These are phyloP conservation scores for Helicostylum pulchrum DNA, from an alignment of 192 early-diverging fungal genomes.

Conservation along the genomic window DNA sequence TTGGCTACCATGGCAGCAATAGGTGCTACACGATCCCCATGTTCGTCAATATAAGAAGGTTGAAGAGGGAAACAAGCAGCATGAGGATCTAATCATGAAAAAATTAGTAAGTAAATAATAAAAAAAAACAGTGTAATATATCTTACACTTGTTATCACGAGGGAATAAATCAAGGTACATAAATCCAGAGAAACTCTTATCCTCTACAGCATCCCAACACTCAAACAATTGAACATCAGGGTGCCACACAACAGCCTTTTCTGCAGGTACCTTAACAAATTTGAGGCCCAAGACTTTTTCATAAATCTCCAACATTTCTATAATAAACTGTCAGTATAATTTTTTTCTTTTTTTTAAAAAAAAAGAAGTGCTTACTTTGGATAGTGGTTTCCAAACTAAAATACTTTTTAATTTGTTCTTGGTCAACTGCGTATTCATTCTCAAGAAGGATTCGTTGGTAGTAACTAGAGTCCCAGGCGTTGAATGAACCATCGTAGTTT, in stretches of 20 bases:
- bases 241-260: constrained; percentile 66
- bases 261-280: constrained; percentile 58
- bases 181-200: constrained; percentile 59
- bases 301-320: constrained; percentile 74
- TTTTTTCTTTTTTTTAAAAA: neutral
- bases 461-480: constrained; percentile 73
- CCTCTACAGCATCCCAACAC: constrained; percentile 65
- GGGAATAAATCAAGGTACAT: constrained; percentile 79
- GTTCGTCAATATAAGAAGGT: constrained; percentile 54
- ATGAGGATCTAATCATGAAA: constrained; percentile 42
- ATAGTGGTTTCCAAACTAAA: constrained; percentile 52
- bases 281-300: constrained; percentile 65
- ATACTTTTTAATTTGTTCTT: constrained; percentile 78
- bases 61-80: constrained; percentile 81
- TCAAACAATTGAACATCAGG: constrained; percentile 76
- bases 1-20: constrained; percentile 73
- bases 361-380: neutral
- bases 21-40: constrained; percentile 56
- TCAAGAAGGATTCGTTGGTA: constrained; percentile 71
- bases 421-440: constrained; percentile 70
- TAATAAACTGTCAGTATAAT: constrained; percentile 12
- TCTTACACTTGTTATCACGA: constrained; percentile 57
- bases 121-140: constrained; percentile 25
- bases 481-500: constrained; percentile 58
- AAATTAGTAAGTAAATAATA: neutral